phyloP scores from a whole-genome alignment of 805 yeast species.

The baker's yeast (Saccharomyces cerevisiae) region DNA sequence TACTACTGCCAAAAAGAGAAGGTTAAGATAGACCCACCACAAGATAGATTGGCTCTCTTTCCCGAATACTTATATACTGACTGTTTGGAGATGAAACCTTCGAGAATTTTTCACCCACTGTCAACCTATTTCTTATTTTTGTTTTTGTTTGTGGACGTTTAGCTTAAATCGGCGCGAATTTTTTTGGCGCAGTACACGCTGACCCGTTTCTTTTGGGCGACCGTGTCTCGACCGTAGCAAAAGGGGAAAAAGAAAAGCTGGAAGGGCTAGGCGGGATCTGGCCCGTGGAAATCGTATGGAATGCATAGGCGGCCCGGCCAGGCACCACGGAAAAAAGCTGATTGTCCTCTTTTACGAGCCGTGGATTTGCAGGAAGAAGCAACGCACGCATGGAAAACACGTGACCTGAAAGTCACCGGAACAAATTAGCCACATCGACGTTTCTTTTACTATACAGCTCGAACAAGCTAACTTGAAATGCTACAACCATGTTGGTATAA shows the following conservation, averaged over 20 bases:
- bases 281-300: background rate
- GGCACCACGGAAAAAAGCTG: background rate
- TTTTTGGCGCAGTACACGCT: background rate
- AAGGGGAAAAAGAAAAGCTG: background rate
- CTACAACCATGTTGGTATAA: too few relatives aligned
- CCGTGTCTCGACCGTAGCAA: background rate
- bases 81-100: background rate
- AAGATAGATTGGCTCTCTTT: background rate
- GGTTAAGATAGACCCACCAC: background rate
- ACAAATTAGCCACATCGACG: background rate
- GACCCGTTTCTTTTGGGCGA: background rate
- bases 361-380: background rate
- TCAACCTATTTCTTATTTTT: background rate
- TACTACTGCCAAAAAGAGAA: background rate
- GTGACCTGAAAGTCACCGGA: background rate
- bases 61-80: background rate
- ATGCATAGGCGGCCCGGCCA: background rate
- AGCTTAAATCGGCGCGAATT: background rate
- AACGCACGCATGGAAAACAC: background rate
- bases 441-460: background rate
- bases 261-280: background rate
- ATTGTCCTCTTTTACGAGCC: background rate
- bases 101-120: background rate
- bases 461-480: too few relatives aligned
- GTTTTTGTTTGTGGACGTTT: background rate